Evolutionary conservation across 176 grass and related monocot species (phyloP).

Genomic region (barley (Hordeum vulgare)): DNA sequence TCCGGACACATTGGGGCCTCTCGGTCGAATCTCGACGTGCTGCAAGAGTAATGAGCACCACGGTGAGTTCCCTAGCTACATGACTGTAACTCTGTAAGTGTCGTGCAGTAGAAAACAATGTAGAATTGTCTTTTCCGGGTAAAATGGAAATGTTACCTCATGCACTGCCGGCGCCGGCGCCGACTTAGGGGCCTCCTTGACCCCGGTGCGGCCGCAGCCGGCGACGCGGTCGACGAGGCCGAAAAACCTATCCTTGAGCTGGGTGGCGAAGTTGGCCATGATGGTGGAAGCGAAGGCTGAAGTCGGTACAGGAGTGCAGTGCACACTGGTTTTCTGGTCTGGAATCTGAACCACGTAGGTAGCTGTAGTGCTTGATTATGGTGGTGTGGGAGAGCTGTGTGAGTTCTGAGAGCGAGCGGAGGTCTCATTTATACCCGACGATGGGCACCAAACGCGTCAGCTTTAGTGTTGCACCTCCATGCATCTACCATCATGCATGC

Average conservation of each 20-base stretch:
- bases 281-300: not conserved
- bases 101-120: too few relatives aligned
- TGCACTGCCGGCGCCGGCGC: not conserved
- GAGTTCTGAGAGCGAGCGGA: not conserved
- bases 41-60: not conserved
- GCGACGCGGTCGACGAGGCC: slow-evolving; percentile 19
- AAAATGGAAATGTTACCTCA: not conserved
- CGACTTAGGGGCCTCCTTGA: not conserved
- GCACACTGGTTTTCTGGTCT: not conserved
- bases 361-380: not conserved
- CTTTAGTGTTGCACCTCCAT: not conserved
- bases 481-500: not conserved
- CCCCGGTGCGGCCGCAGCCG: not conserved
- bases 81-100: too few relatives aligned
- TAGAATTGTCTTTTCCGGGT: not conserved
- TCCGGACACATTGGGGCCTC: not conserved
- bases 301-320: not conserved
- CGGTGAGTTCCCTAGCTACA: not conserved
- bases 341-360: not conserved
- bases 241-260: slow-evolving; percentile 30
- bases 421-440: not conserved
- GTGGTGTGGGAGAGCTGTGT: not conserved
- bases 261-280: slow-evolving; percentile 19
- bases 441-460: not conserved
- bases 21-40: slow-evolving; percentile 14